Percentiles rank a stretch among this genome's conserved stretches.
Evolutionary conservation across 2,329 filamentous ascomycete species (phyloP).

Genomic region (Penicillium paneum): DNA sequence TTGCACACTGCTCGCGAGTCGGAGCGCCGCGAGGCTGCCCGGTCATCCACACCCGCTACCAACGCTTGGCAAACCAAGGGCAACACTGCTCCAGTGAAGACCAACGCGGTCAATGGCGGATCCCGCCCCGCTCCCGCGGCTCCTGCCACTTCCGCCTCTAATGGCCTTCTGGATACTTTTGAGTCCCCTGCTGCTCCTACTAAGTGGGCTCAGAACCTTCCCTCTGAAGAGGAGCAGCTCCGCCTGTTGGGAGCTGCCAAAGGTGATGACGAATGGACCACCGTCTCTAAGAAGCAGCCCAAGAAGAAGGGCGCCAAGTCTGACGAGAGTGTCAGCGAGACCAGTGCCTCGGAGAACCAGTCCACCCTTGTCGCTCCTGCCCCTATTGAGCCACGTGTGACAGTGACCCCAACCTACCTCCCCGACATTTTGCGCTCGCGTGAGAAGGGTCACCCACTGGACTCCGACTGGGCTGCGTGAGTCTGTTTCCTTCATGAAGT

Average conservation of each 20-base stretch:
- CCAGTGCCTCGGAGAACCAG: slow-evolving; percentile 39
- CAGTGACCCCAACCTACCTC: slow-evolving; percentile 36
- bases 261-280: slow-evolving; percentile 58
- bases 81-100: slow-evolving; percentile 6
- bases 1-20: slow-evolving; percentile 75
- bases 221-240: slow-evolving; percentile 61
- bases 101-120: slow-evolving; percentile 14
- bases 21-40: slow-evolving; percentile 71
- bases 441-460: slow-evolving; percentile 43
- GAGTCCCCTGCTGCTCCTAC: slow-evolving; percentile 31
- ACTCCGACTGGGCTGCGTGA: slow-evolving; percentile 46
- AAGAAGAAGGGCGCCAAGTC: slow-evolving; percentile 47
- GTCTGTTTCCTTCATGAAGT: not conserved
- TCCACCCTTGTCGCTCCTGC: slow-evolving; percentile 22
- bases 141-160: slow-evolving; percentile 17
- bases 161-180: slow-evolving; percentile 45
- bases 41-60: slow-evolving; percentile 45
- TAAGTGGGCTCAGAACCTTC: slow-evolving; percentile 49
- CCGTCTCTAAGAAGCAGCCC: slow-evolving; percentile 58
- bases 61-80: slow-evolving; percentile 56
- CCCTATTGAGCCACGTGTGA: slow-evolving; percentile 35
- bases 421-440: slow-evolving; percentile 32
- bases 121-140: slow-evolving; percentile 23
- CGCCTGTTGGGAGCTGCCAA: slow-evolving; percentile 48
- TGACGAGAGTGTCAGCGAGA: slow-evolving; percentile 47